A percentile compares a stretch with the other conserved stretches of the same genome.
phyloP scores from a whole-genome alignment of 2,329 filamentous ascomycete genomes.

The Aspergillus quadricinctus region DNA sequence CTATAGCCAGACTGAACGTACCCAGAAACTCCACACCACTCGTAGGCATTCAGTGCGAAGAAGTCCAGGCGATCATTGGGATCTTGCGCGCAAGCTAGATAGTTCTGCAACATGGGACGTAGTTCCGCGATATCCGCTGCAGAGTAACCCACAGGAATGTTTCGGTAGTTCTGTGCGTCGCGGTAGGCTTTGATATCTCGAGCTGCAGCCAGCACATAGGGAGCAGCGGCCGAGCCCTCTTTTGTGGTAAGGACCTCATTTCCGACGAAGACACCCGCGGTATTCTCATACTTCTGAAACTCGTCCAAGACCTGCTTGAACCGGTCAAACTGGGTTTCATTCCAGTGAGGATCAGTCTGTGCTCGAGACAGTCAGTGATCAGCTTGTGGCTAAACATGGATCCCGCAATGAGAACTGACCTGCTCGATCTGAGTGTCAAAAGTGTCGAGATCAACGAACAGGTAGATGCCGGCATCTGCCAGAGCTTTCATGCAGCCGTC shows the following conservation, averaged over 20 bases:
- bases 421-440: conserved; percentile 43
- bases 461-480: conserved; percentile 74
- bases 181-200: conserved; percentile 81
- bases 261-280: conserved; percentile 79
- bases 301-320: conserved; percentile 71
- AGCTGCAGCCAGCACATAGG: conserved; percentile 76
- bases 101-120: conserved; percentile 63
- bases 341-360: conserved; percentile 65
- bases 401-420: conserved; percentile 22
- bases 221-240: conserved; percentile 60
- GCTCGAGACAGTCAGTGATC: conserved; percentile 5
- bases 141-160: conserved; percentile 81
- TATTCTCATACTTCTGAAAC: conserved; percentile 73
- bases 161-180: conserved; percentile 68
- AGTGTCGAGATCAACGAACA: conserved; percentile 71
- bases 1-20: conserved; percentile 66
- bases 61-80: conserved; percentile 68
- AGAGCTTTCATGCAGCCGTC: conserved; percentile 77
- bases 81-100: conserved; percentile 73
- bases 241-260: conserved; percentile 67
- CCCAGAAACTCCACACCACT: conserved; percentile 61
- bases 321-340: conserved; percentile 61
- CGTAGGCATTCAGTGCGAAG: conserved; percentile 80
- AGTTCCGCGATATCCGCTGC: conserved; percentile 75
- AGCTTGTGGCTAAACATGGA: background rate